Conservation (phyloP, 2,329 filamentous ascomycete genomes). For the Colletotrichum plurivorum region DNA sequence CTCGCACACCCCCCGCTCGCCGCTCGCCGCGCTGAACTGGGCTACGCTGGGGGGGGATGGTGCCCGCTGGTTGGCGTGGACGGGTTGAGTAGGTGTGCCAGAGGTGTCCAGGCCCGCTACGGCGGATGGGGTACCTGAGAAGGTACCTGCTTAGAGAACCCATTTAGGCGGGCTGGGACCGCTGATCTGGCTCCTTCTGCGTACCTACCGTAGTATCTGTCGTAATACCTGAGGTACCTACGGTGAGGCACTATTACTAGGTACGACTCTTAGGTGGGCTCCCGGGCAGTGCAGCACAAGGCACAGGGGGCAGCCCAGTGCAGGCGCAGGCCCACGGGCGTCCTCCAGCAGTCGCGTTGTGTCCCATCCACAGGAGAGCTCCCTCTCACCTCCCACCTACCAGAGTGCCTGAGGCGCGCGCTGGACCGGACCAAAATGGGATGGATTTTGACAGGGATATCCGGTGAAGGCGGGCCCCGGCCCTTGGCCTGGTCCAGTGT, state of each 20-base stretch:
- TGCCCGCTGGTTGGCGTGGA: conserved; percentile 11
- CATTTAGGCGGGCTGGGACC: conserved; percentile 1
- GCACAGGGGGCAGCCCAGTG: conserved; percentile 33
- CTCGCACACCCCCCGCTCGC: conserved; percentile 26
- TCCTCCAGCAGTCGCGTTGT: conserved; percentile 6
- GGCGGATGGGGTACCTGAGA: neutral
- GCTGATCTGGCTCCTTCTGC: conserved; percentile 19
- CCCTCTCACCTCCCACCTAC: neutral
- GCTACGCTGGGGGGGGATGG: conserved; percentile 10
- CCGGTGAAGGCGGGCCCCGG: conserved; percentile 25
- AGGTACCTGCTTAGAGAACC: conserved; percentile 4
- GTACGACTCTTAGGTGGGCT: neutral
- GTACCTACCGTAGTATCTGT: neutral
- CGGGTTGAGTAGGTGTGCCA: neutral
- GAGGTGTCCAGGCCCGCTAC: conserved; percentile 16
- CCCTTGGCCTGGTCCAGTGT: conserved; percentile 14
- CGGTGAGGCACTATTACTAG: too few relatives aligned
- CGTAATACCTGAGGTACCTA: neutral
- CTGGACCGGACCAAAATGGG: conserved; percentile 17
- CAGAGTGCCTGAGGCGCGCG: neutral
- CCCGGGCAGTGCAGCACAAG: conserved; percentile 33
- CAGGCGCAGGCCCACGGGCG: conserved; percentile 15
- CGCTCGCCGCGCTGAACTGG: conserved; percentile 13
- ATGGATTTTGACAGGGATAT: conserved; percentile 31
- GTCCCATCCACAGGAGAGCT: conserved; percentile 2